Evolutionary conservation across 1,284 basidiomycete genomes (phyloP), one percentile per base, ranked within the genome.

Genomic region (Ceratobasidium sp.): DNA sequence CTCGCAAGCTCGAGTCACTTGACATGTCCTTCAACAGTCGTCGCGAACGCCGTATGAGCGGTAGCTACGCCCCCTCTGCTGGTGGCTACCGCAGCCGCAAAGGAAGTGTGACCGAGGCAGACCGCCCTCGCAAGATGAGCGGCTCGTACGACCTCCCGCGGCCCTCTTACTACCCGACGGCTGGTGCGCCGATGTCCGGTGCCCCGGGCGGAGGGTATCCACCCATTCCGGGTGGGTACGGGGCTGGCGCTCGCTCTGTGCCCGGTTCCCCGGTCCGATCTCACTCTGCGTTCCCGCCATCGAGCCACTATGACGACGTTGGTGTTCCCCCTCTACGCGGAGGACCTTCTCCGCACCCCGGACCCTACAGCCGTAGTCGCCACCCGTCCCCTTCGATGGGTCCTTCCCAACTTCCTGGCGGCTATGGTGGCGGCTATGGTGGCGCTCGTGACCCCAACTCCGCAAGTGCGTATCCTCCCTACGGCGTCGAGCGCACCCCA

Each of bases 21-120:
- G 70, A 74, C 37, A 74, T 64, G 70, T 74, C 70, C 37, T 74
- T 74, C 70, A 74, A 74, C 61, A 74, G 1, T 25, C 70, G 70
- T 29, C 70, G 70, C 46, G 70, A 74, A 25, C 70, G 70, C 64
- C 70, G 70, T 49, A 74, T 74, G 70, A 74, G 70, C 59, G 70
- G 70, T 19, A 44, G 34, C 19, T 74, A 74, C 25, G 70, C 70
- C 13, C 44, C 70, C 9, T 74, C 70, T 74, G 70, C 70, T 40
- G 61, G 69, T 46, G 61, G 70, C 46, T 74, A 64, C 43, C 61
- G 59, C 37, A 62, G 61, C 61, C 70, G 70, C 70, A 74, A 74
- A 46, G 70, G 70, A 49, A 74, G 70, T 49, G 59, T 74, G 34
- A 74, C 40, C 57, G 70, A 74, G 22, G 59, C 61, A 25, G 70